phyloP scores from a whole-genome alignment of 2,329 filamentous ascomycete genomes.

The Aureobasidium uvarum region DNA sequence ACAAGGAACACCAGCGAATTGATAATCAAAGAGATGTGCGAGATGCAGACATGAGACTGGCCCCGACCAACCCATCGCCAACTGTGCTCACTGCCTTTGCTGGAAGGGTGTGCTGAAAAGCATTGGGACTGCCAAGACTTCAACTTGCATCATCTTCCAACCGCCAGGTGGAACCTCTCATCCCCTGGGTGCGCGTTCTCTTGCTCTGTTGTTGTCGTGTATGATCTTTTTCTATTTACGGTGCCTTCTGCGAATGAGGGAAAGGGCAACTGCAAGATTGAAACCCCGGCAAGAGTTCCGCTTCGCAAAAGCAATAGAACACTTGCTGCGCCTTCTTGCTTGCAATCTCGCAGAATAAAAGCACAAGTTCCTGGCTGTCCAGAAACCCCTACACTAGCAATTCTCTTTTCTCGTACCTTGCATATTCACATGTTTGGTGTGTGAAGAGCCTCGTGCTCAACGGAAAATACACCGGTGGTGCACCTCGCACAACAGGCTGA shows the following conservation, averaged over 20 bases:
- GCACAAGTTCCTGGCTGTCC: neutral
- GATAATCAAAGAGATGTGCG: slow-evolving; percentile 24
- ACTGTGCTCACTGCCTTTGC: neutral
- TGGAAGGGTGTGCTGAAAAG: slow-evolving; percentile 2
- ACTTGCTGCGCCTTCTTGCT: slow-evolving; percentile 4
- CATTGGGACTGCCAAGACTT: slow-evolving; percentile 22
- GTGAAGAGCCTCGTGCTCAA: slow-evolving; percentile 2
- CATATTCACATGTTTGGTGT: neutral
- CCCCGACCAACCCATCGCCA: slow-evolving; percentile 7
- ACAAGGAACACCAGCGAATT: slow-evolving; percentile 3
- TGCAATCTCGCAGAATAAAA: neutral
- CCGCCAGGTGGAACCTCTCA: slow-evolving; percentile 14
- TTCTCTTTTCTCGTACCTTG: neutral
- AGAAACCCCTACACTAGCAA: no score
- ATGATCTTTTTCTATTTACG: slow-evolving; percentile 13
- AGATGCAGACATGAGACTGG: slow-evolving; percentile 15
- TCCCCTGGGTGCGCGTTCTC: neutral
- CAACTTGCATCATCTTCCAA: slow-evolving; percentile 23
- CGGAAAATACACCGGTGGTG: neutral
- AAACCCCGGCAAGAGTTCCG: neutral
- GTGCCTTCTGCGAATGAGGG: neutral
- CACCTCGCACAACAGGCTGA: slow-evolving; percentile 4
- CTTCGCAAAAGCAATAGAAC: neutral
- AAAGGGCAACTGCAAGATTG: neutral
- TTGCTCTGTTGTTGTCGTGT: neutral